Evolutionary conservation across 352 stramenopile genomes (phyloP).

Genomic region (Paralagenidium karlingii): DNA sequence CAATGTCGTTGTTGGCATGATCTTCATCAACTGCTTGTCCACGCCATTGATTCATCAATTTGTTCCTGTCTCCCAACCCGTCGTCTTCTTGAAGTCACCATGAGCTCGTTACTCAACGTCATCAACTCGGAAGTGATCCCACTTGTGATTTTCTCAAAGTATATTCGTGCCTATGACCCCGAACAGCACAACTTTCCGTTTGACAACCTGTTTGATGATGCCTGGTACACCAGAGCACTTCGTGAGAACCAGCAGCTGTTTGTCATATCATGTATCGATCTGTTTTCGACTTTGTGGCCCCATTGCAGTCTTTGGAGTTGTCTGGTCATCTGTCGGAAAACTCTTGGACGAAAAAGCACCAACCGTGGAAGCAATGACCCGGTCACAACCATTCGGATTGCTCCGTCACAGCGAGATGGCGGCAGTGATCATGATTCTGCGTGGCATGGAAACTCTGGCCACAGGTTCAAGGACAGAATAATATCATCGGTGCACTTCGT

Average conservation of each 20-base stretch:
- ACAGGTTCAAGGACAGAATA: too few species aligned
- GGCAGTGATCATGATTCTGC: too few species aligned
- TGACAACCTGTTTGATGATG: constrained; percentile 12
- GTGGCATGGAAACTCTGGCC: too few species aligned
- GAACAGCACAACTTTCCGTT: too few species aligned
- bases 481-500: too few species aligned
- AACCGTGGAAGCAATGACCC: too few species aligned
- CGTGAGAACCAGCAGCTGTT: constrained; percentile 9
- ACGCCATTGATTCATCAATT: constrained; percentile 1
- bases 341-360: too few species aligned
- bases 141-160: constrained; percentile 3
- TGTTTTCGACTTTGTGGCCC: constrained; percentile 10
- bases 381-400: too few species aligned
- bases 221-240: constrained; percentile 9
- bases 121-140: constrained; percentile 8
- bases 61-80: not conserved
- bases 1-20: constrained; percentile 6
- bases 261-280: constrained; percentile 3
- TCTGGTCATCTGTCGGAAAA: too few species aligned
- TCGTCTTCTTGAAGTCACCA: constrained; percentile 2
- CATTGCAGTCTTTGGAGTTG: constrained; percentile 5
- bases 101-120: constrained; percentile 8
- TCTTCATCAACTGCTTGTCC: constrained; percentile 10
- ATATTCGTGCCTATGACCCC: too few species aligned
- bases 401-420: too few species aligned